Percentiles rank a stretch among this genome's conserved stretches.
Evolutionary conservation across 1,284 basidiomycete species (phyloP).

Genomic region (Ustilago nuda): DNA sequence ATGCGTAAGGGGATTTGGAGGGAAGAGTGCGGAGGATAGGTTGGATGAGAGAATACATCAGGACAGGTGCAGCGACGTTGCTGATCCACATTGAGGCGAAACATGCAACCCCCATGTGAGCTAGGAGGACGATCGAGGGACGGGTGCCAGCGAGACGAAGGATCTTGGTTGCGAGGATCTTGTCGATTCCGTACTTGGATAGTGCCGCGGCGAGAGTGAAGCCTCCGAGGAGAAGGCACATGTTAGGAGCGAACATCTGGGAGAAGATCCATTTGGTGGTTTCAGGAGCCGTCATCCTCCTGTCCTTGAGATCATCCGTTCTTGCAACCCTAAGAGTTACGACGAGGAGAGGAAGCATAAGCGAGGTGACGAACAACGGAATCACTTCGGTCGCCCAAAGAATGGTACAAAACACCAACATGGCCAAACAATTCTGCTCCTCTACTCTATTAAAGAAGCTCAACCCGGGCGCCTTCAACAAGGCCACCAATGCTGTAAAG

Average conservation of each 20-base stretch:
- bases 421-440: conserved; percentile 90
- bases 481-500: conserved; percentile 56
- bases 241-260: conserved; percentile 85
- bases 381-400: conserved; percentile 98
- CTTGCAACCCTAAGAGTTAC: conserved; percentile 87
- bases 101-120: conserved; percentile 96
- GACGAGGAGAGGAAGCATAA: conserved; percentile 87
- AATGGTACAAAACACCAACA: conserved; percentile 90
- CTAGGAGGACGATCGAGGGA: conserved; percentile 86
- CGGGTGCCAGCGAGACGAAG: conserved; percentile 88
- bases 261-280: conserved; percentile 82
- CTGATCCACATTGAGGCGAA: conserved; percentile 99
- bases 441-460: conserved; percentile 74
- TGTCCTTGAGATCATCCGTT: conserved; percentile 74
- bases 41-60: conserved; percentile 97
- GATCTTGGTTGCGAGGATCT: conserved; percentile 86
- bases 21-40: conserved; percentile 94
- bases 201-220: conserved; percentile 97
- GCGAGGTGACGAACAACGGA: conserved; percentile 94
- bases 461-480: conserved; percentile 65
- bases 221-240: conserved; percentile 80
- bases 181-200: conserved; percentile 97
- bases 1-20: conserved; percentile 85
- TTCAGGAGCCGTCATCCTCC: conserved; percentile 76
- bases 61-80: conserved; percentile 95